These are phyloP conservation scores for Lithohypha guttulata DNA, from an alignment of 2,329 filamentous ascomycete species.

Conservation along the genomic window DNA sequence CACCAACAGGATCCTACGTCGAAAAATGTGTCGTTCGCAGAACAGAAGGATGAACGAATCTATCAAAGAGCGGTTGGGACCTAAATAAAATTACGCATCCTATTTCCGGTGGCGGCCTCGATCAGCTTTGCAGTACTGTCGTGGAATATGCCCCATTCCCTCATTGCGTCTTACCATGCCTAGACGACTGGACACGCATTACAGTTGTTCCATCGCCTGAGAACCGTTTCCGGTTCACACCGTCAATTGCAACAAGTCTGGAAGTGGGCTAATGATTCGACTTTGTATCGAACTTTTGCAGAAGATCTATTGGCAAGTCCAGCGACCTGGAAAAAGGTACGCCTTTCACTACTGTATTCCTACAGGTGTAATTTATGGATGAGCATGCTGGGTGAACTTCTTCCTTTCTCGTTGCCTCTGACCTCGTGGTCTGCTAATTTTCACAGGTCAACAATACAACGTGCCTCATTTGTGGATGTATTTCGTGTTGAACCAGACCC, in stretches of 20 bases:
- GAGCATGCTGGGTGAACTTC: constrained; percentile 13
- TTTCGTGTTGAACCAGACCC: constrained; percentile 47
- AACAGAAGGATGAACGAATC: too few species aligned
- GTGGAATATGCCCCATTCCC: constrained; percentile 17
- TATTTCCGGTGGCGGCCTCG: constrained; percentile 7
- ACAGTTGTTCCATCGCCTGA: background rate
- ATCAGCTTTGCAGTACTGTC: constrained; percentile 13
- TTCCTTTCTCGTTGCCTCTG: too few species aligned
- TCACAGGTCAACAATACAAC: constrained; percentile 40
- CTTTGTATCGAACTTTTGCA: constrained; percentile 13
- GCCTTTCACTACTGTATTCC: constrained; percentile 11
- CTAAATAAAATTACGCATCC: background rate
- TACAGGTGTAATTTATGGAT: constrained; percentile 14
- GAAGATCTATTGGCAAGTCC: constrained; percentile 9
- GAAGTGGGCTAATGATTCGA: constrained; percentile 12
- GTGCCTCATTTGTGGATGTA: constrained; percentile 48
- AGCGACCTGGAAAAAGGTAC: constrained; percentile 11
- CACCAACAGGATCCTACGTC: background rate
- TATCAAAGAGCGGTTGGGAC: background rate
- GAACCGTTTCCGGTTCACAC: background rate
- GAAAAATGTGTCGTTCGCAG: too few species aligned
- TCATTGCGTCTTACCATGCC: constrained; percentile 12
- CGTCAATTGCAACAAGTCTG: constrained; percentile 7
- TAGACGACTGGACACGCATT: constrained; percentile 6
- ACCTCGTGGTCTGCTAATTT: background rate